Percentiles rank a stretch among this genome's conserved stretches.
phyloP scores from a whole-genome alignment of 176 grass and related monocot species.

The Olyra latifolia region DNA sequence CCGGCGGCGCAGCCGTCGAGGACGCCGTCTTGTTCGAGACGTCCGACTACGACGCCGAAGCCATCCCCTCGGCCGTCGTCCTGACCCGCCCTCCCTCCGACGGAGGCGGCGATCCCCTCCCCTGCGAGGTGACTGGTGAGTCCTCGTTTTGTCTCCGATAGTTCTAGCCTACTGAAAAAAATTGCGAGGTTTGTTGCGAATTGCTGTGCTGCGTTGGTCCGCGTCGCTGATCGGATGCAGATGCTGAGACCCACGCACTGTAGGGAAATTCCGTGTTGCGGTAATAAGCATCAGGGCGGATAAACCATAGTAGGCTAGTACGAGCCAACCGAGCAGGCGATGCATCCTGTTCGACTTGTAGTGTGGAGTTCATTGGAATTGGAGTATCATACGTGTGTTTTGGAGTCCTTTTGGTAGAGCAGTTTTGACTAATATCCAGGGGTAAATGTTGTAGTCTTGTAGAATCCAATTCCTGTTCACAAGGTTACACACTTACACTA shows the following conservation, averaged over 20 bases:
- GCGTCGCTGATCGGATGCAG: conserved; percentile 21
- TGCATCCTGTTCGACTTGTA: background rate
- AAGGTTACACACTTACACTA: background rate
- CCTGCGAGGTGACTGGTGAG: conserved; percentile 69
- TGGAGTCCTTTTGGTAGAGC: background rate
- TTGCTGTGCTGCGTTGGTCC: background rate
- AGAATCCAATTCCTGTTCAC: background rate
- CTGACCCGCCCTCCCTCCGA: background rate
- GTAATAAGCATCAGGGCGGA: background rate
- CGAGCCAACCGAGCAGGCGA: background rate
- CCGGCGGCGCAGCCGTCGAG: conserved; percentile 41
- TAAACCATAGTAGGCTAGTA: background rate
- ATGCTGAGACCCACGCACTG: background rate
- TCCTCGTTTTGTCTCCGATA: conserved; percentile 6
- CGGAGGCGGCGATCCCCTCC: conserved; percentile 14
- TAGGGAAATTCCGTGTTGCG: background rate
- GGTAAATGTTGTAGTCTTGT: background rate
- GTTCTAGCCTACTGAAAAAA: background rate
- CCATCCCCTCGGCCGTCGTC: background rate
- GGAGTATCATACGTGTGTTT: background rate
- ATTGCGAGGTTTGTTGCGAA: conserved; percentile 15
- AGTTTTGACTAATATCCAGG: background rate
- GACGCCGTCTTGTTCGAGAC: conserved; percentile 68
- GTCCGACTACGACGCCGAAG: conserved; percentile 39
- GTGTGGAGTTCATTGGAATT: background rate